These are phyloP conservation scores for Gaultheria prostrata DNA, from an alignment of 148 eudicot species.

Conservation along the genomic window DNA sequence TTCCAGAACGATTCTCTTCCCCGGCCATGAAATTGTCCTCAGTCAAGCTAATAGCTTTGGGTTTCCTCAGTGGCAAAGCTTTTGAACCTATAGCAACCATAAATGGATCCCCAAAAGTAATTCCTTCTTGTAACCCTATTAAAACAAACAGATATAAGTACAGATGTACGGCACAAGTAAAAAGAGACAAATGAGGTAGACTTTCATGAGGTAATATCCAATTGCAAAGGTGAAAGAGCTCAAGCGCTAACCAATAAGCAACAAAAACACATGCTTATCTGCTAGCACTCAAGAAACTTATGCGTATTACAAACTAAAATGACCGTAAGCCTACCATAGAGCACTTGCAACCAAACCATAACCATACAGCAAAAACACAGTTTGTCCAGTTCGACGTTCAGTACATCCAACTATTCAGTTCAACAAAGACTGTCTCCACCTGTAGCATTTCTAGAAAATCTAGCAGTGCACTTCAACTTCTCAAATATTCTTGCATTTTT, in stretches of 20 bases:
- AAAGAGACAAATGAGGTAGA: background rate
- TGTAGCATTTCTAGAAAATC: background rate
- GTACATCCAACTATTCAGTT: background rate
- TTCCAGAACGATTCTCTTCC: conserved; percentile 31
- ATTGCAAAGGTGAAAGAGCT: background rate
- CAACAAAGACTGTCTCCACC: background rate
- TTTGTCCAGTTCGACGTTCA: background rate
- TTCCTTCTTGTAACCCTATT: background rate
- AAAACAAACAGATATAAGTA: background rate
- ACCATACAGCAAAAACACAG: background rate
- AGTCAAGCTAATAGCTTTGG: conserved; percentile 20
- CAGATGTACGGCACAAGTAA: background rate
- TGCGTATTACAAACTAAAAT: background rate
- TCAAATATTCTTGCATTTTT: too few relatives aligned
- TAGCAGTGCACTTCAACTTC: too few relatives aligned
- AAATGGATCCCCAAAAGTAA: conserved; percentile 4
- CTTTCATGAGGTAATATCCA: background rate
- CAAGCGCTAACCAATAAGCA: background rate
- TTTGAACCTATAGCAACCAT: conserved; percentile 59
- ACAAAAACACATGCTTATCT: background rate
- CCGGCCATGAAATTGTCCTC: conserved; percentile 27
- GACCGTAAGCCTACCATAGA: background rate
- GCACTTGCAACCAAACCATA: background rate
- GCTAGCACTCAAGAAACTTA: background rate
- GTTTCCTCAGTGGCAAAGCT: conserved; percentile 48